Evolutionary conservation across 2,329 filamentous ascomycete species (phyloP), one percentile per base, ranked within the genome.

Genomic region (Aurifilum marmelostoma): DNA sequence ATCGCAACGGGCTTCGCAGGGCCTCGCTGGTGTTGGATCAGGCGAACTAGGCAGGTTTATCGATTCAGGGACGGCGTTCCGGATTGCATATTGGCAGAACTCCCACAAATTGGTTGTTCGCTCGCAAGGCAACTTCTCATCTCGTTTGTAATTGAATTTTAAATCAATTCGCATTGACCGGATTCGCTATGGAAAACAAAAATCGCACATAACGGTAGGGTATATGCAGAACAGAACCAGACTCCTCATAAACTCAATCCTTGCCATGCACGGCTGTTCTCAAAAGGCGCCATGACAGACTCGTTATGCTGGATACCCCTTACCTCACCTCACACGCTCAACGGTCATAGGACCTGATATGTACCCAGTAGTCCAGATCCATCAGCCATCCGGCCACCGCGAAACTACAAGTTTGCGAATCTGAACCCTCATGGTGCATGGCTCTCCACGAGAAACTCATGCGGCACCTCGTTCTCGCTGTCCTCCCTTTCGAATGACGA

Each of bases 401-500:
- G 7, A 62, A 14, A 32, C 11, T 8, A 9, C 1, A 32, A 27
- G 8, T 3, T 9, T 8, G 9, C 27, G 29, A 34, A 63, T 14
- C 41, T 61, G 62, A n/a, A 71, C 68, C 12, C 73, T 72, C 8
- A 73, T 68, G 41, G 47, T 29, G 16, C 41, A 39, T 21, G 24
- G 69, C 54, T 84, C 73, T 86, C 82, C 14, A 82, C 82, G 8
- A 88, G 72, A 71, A 88, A 87, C 69, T 88, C 85, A 0, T 78
- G 77, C 1, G 85, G 85, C 9, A 87, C 80, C 65, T 85, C 84
- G 63, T 85, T 84, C 69, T 83, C 83, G 72, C 80, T 82, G 54
- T 79, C 79, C 64, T 77, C 74, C 62, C 75, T 74, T 9, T 69
- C 74, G 62, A 63, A 21, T 6, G 54, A 32, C 41, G 39, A 43